Evolutionary conservation across 1,284 basidiomycete genomes (phyloP), one percentile per base, ranked within the genome.

Genomic region (Trametes pubescens): DNA sequence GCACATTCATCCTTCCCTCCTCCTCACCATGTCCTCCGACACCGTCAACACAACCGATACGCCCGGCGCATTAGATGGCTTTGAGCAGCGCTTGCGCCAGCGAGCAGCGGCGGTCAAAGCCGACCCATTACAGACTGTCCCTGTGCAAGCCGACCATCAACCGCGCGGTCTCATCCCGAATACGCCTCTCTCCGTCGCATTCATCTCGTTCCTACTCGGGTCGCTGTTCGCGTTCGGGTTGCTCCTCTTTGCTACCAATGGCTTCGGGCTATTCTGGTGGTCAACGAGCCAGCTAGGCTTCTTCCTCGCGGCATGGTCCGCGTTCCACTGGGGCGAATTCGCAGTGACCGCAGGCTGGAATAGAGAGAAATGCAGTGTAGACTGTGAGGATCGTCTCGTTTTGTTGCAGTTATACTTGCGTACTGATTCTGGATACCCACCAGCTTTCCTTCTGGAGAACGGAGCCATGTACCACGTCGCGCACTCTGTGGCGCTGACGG

Each of bases 331-430:
- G 86, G 88, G 87, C 43, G 98, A 99, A 76, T 99, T 97, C 75
- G 91, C 91, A 57, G 95, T 97, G 8, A 99, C 98, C 4, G 96
- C 96, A 0, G 93, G 93, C 21, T 99, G 94, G 92, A 99, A 99
- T 77, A 80, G 91, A 44, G 91, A 93, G 58, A 97, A 96, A 76
- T 92, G 96, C 72, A 95, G 89, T 65, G 88, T 97, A 4, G 95
- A 98, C 75, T 97, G 96, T 98, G 75, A 82, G 94, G 82, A 2
- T 21, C 21, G 4, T 32, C 9, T 9, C 32, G 13, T n/a, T 13
- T 9, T 38, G n/a, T n/a, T n/a, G n/a, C n/a, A n/a, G n/a, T n/a
- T n/a, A n/a, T n/a, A n/a, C n/a, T n/a, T n/a, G n/a, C n/a, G n/a
- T n/a, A n/a, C n/a, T n/a, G n/a, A n/a, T n/a, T n/a, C n/a, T n/a